These are phyloP conservation scores for Bipolaris zeicola DNA, from an alignment of 2,329 filamentous ascomycete species.

Conservation along the genomic window DNA sequence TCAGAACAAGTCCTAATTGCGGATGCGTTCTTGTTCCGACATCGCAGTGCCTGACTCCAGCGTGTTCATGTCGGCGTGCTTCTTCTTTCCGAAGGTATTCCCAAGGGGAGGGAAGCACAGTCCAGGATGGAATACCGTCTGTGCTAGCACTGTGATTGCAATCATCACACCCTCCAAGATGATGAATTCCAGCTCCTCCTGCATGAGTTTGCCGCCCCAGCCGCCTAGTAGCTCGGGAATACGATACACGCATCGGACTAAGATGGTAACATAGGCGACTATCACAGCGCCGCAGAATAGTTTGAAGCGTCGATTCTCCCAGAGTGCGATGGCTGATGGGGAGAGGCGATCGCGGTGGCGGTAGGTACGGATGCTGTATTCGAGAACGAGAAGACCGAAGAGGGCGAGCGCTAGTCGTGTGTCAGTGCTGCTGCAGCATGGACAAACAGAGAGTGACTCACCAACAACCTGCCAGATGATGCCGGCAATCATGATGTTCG, in stretches of 20 bases:
- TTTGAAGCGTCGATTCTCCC: constrained; percentile 20
- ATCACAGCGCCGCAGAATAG: constrained; percentile 37
- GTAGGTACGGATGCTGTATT: constrained; percentile 39
- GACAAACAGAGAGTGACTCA: constrained; percentile 32
- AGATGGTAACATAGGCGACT: constrained; percentile 51
- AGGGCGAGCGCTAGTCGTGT: constrained; percentile 45
- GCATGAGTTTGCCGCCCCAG: constrained; percentile 52
- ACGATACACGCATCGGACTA: constrained; percentile 54
- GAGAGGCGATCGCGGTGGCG: constrained; percentile 22
- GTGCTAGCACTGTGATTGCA: constrained; percentile 47
- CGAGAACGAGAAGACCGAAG: constrained; percentile 51
- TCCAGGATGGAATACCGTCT: constrained; percentile 55
- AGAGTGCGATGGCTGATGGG: constrained; percentile 15
- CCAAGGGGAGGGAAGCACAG: constrained; percentile 33
- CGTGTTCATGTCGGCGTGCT: neutral
- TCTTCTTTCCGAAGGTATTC: constrained; percentile 15
- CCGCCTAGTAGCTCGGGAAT: constrained; percentile 54
- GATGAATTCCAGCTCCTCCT: constrained; percentile 55
- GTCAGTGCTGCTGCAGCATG: constrained; percentile 3
- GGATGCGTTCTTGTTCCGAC: constrained; percentile 1
- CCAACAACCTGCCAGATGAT: constrained; percentile 62
- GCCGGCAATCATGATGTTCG: constrained; percentile 62
- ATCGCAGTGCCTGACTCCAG: constrained; percentile 14
- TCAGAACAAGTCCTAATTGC: neutral
- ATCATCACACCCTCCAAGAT: constrained; percentile 59